Evolutionary conservation across 345 rosid genomes (phyloP).

Genomic region (Populus pruinosa): DNA sequence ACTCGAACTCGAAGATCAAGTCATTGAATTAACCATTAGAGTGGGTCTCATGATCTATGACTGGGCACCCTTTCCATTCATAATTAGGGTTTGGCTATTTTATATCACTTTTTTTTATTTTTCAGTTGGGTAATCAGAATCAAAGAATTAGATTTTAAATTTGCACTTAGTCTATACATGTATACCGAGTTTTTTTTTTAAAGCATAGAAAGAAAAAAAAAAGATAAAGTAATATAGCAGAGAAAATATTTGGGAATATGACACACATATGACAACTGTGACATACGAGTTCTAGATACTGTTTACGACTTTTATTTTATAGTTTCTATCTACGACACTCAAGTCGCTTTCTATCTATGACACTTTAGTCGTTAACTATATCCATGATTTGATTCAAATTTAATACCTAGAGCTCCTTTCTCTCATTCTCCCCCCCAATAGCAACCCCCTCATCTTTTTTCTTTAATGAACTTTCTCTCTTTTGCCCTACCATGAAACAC

Average conservation of each 20-base stretch:
- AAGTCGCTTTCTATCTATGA: accelerated
- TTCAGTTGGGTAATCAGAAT: slow-evolving; percentile 10
- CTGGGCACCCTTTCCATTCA: background rate
- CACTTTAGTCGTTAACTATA: accelerated
- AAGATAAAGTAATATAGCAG: accelerated
- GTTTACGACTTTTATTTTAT: too few species aligned
- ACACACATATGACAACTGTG: accelerated
- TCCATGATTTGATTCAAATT: accelerated
- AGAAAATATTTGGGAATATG: too few species aligned
- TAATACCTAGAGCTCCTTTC: too few species aligned
- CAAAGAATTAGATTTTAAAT: slow-evolving; percentile 33
- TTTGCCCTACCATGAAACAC: too few species aligned
- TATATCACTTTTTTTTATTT: slow-evolving; percentile 10
- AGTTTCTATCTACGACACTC: accelerated
- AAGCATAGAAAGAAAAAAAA: too few species aligned
- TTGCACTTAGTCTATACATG: background rate
- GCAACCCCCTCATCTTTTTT: too few species aligned
- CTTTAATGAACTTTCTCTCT: too few species aligned
- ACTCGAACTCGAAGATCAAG: slow-evolving; percentile 2
- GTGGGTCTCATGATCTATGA: slow-evolving; percentile 13
- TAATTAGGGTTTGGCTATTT: background rate
- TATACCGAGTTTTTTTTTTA: background rate
- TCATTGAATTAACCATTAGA: slow-evolving; percentile 6
- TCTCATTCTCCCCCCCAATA: too few species aligned
- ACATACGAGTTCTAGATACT: accelerated